Base-by-base conservation (phyloP, 768 basidiomycete genomes). In the Sistotremastrum suecicum region DNA sequence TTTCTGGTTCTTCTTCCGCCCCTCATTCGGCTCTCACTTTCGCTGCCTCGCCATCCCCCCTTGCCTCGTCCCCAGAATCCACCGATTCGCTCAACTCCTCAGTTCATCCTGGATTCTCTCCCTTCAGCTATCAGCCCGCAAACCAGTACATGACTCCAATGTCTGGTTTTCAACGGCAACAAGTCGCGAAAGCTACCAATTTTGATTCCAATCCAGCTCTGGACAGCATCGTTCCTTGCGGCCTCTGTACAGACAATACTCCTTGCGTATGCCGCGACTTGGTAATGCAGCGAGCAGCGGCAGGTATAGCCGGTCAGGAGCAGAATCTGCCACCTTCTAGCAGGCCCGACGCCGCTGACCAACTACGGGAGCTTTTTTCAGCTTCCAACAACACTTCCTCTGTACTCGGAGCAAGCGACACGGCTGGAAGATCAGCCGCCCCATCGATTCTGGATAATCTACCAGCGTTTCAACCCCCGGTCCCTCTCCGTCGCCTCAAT, bases 201-300 rank as follows among this genome's bases (percentile, higher is more conserved):
- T 28, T 53, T 54, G 53, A 60, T 56, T 48, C 61, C 63, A 50
- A 55, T 60, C 33, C 55, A 56, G 55, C 62, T 7, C 70, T 76
- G 46, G 63, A 70, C 9, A 56, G 70, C 3, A 74, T 78, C 50
- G 70, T 73, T 20, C 20, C 20, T 47, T 91, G 88, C 57, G 81
- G 85, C 3, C 76, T 88, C 60, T 91, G 89, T 58, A 73, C 64
- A 48, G 75, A 78, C 39, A 70, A 70, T 48, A 72, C 72, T 10
- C 72, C 78, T 37, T 92, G 89, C 56, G 73, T 90, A 38, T 92
- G 88, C 60, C 74, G 76, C 45, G 83, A 85, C 57, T 65, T 81
- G 39, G 70, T 71, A 37, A 53, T 69, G 37, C 72, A 76, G 50
- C 68, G 74, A 43, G 62, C 63, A 12, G 33, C 43, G 11, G 38